Conservation (phyloP, 306 rosid genomes). For the Gleditsia sinensis region DNA sequence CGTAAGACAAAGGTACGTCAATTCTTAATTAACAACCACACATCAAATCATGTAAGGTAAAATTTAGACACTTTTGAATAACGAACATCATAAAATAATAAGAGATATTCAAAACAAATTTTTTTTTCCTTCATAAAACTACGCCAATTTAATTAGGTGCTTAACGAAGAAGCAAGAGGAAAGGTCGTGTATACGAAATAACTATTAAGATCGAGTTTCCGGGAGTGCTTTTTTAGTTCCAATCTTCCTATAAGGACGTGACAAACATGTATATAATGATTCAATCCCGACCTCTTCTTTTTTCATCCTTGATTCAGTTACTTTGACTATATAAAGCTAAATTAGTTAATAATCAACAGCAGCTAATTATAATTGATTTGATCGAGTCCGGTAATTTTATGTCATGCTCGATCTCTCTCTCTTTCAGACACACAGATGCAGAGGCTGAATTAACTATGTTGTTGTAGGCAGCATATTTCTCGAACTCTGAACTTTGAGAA, state of each 20-base stretch:
- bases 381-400: too few species aligned
- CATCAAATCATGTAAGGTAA: not conserved
- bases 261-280: not conserved
- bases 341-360: not conserved
- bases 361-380: not conserved
- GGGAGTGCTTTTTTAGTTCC: not conserved
- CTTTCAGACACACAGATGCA: too few species aligned
- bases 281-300: not conserved
- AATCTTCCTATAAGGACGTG: not conserved
- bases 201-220: conserved; percentile 4
- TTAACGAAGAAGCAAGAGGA: conserved; percentile 11
- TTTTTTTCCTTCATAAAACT: not conserved
- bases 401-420: too few species aligned
- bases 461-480: too few species aligned
- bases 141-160: conserved; percentile 9
- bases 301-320: not conserved
- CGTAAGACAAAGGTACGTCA: not conserved
- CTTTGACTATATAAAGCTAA: not conserved
- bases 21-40: not conserved
- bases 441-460: too few species aligned
- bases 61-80: not conserved
- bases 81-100: not conserved
- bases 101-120: not conserved
- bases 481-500: too few species aligned
- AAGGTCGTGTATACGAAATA: not conserved